These are phyloP conservation scores for Saccharomycopsis babjevae DNA, from an alignment of 805 yeast species.

Conservation along the genomic window DNA sequence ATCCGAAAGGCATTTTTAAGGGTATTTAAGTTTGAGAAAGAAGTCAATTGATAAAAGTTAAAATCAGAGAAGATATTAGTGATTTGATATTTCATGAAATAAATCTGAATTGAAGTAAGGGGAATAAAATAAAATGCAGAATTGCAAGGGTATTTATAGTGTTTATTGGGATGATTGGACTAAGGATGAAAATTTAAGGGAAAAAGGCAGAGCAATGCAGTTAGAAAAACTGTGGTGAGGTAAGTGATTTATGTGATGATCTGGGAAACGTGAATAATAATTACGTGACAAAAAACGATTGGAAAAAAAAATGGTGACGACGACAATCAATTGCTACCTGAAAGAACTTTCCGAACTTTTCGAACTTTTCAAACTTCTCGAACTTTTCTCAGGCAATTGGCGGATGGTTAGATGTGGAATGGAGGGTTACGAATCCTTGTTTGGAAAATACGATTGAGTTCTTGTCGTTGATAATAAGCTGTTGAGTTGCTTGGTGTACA, in stretches of 20 bases:
- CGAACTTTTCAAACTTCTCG: too few relatives aligned
- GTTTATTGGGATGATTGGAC: not conserved
- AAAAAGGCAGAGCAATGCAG: not conserved
- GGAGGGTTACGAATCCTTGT: too few relatives aligned
- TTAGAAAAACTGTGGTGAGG: not conserved
- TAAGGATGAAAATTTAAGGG: not conserved
- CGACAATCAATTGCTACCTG: not conserved
- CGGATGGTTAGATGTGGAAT: too few relatives aligned
- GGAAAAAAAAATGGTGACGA: too few relatives aligned
- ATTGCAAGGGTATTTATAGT: not conserved
- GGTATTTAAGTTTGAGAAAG: not conserved
- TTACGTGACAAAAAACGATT: not conserved
- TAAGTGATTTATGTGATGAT: not conserved
- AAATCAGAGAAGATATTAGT: not conserved
- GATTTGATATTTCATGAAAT: not conserved
- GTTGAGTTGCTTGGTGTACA: not conserved
- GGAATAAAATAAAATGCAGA: not conserved
- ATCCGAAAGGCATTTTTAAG: conserved; percentile 13
- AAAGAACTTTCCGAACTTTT: too few relatives aligned
- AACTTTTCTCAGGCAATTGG: not conserved
- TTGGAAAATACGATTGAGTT: not conserved
- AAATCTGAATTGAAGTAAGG: not conserved
- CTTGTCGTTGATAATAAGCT: not conserved
- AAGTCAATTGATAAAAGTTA: not conserved
- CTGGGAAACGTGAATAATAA: not conserved